These are phyloP conservation scores for Diaporthe sp. DNA, from an alignment of 2,329 filamentous ascomycete species.

Conservation along the genomic window DNA sequence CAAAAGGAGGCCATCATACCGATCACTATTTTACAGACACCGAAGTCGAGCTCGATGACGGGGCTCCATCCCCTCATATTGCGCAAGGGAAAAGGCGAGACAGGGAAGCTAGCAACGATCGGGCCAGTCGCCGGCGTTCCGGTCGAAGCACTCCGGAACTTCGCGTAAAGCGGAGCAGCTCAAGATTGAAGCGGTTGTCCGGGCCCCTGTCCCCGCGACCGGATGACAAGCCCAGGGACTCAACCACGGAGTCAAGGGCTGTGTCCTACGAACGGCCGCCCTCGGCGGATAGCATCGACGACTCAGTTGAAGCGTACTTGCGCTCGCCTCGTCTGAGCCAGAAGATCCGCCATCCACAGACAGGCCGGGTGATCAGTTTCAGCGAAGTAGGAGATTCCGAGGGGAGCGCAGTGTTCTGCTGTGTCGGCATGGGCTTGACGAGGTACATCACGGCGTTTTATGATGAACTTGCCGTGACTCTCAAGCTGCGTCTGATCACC, in stretches of 20 bases:
- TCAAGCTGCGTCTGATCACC: constrained; percentile 92
- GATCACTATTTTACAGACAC: constrained; percentile 39
- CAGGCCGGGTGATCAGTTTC: constrained; percentile 90
- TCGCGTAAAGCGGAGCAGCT: constrained; percentile 66
- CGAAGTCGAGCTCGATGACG: constrained; percentile 66
- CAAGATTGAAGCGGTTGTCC: constrained; percentile 70
- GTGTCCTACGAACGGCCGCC: constrained; percentile 78
- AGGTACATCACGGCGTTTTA: constrained; percentile 98
- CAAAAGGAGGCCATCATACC: constrained; percentile 31
- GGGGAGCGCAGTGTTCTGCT: constrained; percentile 94
- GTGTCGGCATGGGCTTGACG: constrained; percentile 97
- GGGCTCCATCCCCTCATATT: constrained; percentile 78
- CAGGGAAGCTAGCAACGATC: constrained; percentile 60
- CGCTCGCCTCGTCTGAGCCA: constrained; percentile 87
- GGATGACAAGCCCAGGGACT: constrained; percentile 48
- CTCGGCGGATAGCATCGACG: constrained; percentile 88
- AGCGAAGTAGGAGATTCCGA: constrained; percentile 95
- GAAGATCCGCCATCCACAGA: constrained; percentile 87
- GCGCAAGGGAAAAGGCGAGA: constrained; percentile 70
- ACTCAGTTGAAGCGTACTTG: constrained; percentile 88
- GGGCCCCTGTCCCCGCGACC: constrained; percentile 57
- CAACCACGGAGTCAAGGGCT: constrained; percentile 37
- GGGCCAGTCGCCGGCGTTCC: constrained; percentile 58
- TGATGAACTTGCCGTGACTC: constrained; percentile 89
- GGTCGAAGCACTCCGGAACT: constrained; percentile 63